These are phyloP conservation scores for Cercospora sesami DNA, from an alignment of 2,329 filamentous ascomycete species.

Conservation along the genomic window DNA sequence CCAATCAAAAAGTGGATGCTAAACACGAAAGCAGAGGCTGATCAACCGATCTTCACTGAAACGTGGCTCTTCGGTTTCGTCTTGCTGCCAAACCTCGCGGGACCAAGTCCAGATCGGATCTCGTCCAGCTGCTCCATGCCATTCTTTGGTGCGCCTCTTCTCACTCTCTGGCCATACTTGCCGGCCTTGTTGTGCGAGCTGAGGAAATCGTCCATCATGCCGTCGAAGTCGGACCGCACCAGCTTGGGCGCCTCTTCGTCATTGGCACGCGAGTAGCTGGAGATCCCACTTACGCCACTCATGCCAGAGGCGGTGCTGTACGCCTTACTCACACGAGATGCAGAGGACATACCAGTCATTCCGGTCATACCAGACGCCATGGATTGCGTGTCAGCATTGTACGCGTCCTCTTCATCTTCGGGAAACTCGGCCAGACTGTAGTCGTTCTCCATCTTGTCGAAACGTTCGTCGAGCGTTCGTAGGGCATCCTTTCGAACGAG, in stretches of 20 bases:
- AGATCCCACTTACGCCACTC: slow-evolving; percentile 42
- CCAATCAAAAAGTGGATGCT: not conserved
- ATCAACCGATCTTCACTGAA: slow-evolving; percentile 12
- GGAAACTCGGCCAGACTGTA: slow-evolving; percentile 57
- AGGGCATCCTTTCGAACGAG: slow-evolving; percentile 85
- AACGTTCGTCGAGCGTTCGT: slow-evolving; percentile 80
- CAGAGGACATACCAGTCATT: slow-evolving; percentile 52
- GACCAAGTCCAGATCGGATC: slow-evolving; percentile 56
- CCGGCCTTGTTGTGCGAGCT: slow-evolving; percentile 69
- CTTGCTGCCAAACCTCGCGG: slow-evolving; percentile 16
- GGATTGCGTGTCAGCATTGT: slow-evolving; percentile 45
- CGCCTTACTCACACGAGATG: slow-evolving; percentile 41
- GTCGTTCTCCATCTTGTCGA: slow-evolving; percentile 83
- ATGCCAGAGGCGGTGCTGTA: slow-evolving; percentile 41
- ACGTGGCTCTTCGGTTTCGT: slow-evolving; percentile 12
- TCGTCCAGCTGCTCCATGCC: slow-evolving; percentile 91
- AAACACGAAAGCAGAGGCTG: no score
- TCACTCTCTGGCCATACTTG: slow-evolving; percentile 65
- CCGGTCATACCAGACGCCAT: slow-evolving; percentile 51
- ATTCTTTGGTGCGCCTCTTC: slow-evolving; percentile 73
- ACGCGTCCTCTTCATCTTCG: slow-evolving; percentile 35
- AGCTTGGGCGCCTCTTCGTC: slow-evolving; percentile 50
- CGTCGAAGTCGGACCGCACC: slow-evolving; percentile 77
- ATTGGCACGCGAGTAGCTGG: slow-evolving; percentile 37
- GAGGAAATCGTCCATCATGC: slow-evolving; percentile 90